Evolutionary conservation across 2,329 filamentous ascomycete species (phyloP).

Genomic region (Colletotrichum horii): DNA sequence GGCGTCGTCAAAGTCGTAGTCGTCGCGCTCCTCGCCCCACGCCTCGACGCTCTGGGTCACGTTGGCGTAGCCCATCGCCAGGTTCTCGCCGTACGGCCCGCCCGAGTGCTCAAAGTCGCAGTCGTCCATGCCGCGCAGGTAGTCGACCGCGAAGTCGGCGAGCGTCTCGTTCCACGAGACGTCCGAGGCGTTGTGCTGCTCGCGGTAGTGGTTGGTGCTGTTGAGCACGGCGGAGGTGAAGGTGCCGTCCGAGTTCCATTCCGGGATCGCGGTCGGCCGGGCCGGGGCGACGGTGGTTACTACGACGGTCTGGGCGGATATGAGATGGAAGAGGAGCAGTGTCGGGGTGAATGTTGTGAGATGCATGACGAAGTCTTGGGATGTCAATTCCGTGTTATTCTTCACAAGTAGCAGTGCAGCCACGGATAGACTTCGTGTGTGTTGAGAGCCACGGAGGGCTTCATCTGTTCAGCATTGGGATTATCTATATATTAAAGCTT

Average conservation of each 20-base stretch:
- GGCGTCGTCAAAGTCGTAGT: slow-evolving; percentile 64
- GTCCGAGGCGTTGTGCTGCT: slow-evolving; percentile 62
- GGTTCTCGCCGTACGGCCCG: slow-evolving; percentile 76
- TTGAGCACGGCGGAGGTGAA: slow-evolving; percentile 65
- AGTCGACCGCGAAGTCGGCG: slow-evolving; percentile 57
- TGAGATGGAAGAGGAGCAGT: background rate
- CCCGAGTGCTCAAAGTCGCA: slow-evolving; percentile 62
- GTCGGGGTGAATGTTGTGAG: background rate
- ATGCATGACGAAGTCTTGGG: background rate
- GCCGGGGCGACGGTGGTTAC: slow-evolving; percentile 26
- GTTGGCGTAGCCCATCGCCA: slow-evolving; percentile 70
- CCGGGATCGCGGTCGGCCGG: slow-evolving; percentile 28
- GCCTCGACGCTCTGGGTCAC: slow-evolving; percentile 63
- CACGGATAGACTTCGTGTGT: background rate
- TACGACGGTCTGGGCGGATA: slow-evolving; percentile 7
- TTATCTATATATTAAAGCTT: background rate
- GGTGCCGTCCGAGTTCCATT: slow-evolving; percentile 35
- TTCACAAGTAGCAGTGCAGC: background rate
- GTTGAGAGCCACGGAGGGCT: background rate
- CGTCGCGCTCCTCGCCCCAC: slow-evolving; percentile 66
- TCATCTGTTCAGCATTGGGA: background rate
- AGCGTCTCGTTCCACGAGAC: slow-evolving; percentile 71
- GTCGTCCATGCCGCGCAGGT: slow-evolving; percentile 37
- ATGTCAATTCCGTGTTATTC: background rate
- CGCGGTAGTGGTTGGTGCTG: slow-evolving; percentile 70